These are phyloP conservation scores for Phtheirospermum japonicum DNA, from an alignment of 257 asterid species.

Conservation along the genomic window DNA sequence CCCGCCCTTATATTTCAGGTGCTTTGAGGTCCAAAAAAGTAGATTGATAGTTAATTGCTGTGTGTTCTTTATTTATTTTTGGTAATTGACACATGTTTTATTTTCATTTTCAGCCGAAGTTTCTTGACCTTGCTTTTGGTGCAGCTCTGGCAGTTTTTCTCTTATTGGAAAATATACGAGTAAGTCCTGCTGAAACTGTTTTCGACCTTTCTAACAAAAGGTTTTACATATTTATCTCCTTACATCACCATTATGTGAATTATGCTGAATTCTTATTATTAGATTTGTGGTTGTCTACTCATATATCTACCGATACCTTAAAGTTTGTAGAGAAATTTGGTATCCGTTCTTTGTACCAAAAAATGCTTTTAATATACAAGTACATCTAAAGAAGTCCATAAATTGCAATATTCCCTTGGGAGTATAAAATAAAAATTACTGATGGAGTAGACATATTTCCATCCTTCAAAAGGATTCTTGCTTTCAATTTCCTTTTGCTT, in stretches of 20 bases:
- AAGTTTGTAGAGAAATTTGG: conserved; percentile 6
- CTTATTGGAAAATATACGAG: conserved; percentile 83
- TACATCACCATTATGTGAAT: conserved; percentile 8
- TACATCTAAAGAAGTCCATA: conserved; percentile 10
- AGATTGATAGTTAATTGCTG: conserved; percentile 3
- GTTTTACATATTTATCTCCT: conserved; percentile 3
- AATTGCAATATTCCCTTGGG: not conserved
- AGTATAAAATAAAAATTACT: not conserved
- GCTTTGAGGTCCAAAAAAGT: conserved; percentile 21
- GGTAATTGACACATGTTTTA: conserved; percentile 35
- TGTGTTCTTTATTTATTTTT: conserved; percentile 26
- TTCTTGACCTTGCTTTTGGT: conserved; percentile 75
- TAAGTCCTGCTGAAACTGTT: conserved; percentile 40
- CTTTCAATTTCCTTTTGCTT: no score
- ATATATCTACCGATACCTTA: conserved; percentile 8
- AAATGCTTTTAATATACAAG: not conserved
- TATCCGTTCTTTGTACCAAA: conserved; percentile 12
- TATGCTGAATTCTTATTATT: not conserved
- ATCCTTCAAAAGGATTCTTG: no score
- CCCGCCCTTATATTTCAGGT: conserved; percentile 55
- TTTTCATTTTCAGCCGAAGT: conserved; percentile 34
- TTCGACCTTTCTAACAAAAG: not conserved
- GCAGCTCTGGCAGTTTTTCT: conserved; percentile 91
- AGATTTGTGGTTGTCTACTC: conserved; percentile 6
- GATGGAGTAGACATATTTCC: no score